Evolutionary conservation across 768 basidiomycete genomes (phyloP).

Genomic region (Lyophyllum decastes): DNA sequence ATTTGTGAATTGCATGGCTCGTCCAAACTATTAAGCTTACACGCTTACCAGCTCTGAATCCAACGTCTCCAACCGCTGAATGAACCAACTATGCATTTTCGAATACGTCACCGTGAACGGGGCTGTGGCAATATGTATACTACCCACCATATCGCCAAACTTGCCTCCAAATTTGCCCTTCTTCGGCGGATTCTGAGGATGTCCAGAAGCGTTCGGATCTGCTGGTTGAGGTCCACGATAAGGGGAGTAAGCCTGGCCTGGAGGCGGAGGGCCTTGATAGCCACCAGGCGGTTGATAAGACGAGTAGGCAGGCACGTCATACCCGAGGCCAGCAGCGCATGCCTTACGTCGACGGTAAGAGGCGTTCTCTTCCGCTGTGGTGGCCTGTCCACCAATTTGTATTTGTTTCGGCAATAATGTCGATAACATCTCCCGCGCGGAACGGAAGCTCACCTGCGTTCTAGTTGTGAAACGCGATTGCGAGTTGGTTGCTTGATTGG

Average conservation of each 20-base stretch:
- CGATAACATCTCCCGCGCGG: constrained; percentile 69
- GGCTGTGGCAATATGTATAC: constrained; percentile 1
- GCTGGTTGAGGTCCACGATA: constrained; percentile 10
- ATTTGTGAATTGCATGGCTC: background rate
- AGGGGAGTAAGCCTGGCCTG: constrained; percentile 7
- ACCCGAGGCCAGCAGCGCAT: constrained; percentile 50
- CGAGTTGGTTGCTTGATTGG: background rate
- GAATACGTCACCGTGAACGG: background rate
- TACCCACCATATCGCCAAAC: constrained; percentile 52
- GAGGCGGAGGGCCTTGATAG: constrained; percentile 13
- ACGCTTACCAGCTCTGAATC: constrained; percentile 67
- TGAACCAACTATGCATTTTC: constrained; percentile 42
- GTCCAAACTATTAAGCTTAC: constrained; percentile 28
- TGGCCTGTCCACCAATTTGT: constrained; percentile 88
- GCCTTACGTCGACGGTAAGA: constrained; percentile 78
- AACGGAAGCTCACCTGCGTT: constrained; percentile 77
- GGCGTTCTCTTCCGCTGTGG: constrained; percentile 57
- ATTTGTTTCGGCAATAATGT: constrained; percentile 73
- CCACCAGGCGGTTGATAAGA: constrained; percentile 8
- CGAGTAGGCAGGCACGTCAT: constrained; percentile 3
- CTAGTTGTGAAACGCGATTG: constrained; percentile 33
- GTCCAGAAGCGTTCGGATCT: constrained; percentile 19
- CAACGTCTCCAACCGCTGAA: constrained; percentile 65
- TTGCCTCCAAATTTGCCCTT: constrained; percentile 50
- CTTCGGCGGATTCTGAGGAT: constrained; percentile 40